Base-by-base conservation (phyloP, 495 filamentous ascomycete species). In the Platismatia glauca region DNA sequence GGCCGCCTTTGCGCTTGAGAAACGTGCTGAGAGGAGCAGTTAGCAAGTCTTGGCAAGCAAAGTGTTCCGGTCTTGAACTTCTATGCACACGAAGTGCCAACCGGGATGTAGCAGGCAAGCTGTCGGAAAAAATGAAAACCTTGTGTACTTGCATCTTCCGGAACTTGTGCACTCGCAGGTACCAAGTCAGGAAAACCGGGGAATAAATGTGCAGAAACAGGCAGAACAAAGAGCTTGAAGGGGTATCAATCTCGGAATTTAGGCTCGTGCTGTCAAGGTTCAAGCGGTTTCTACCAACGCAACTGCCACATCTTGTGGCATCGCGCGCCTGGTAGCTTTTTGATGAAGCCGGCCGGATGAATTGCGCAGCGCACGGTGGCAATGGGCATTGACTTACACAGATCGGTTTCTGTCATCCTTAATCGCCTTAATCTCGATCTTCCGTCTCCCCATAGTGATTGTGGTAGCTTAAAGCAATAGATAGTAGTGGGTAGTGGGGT, bases 371-470 rank as follows among this genome's bases (percentile, higher is more conserved):
- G 41, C 46, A 29, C 12, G n/a, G 38, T 48, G 34, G 12, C n/a
- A 48, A 15, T 29, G 60, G 33, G 57, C 27, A 44, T 35, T n/a
- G 37, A 82, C 92, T 79, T 89, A 97, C 93, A 96, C 94, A 67
- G 93, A 97, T 72, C 94, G 91, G 72, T 98, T 98, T 71, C 94
- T 84, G 74, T 98, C 94, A 85, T 98, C 94, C 79, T 96, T 96
- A 81, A 98, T 98, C 60, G 95, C 89, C 79, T 97, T 97, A 82
- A 98, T 98, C 78, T 97, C 94, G 74, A 98, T 98, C 86, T 89
- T 88, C 73, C 85, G 76, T 67, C 85, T 78, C 70, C 85, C 85
- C 85, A 88, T 88, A 52, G 50, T 33, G 20, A 24, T 37, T 57
- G 50, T 35, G 37, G 52, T 35, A 24, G 31, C 12, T 35, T 35